Conservation (phyloP, 805 yeast genomes). For the Lachancea dasiensis region DNA sequence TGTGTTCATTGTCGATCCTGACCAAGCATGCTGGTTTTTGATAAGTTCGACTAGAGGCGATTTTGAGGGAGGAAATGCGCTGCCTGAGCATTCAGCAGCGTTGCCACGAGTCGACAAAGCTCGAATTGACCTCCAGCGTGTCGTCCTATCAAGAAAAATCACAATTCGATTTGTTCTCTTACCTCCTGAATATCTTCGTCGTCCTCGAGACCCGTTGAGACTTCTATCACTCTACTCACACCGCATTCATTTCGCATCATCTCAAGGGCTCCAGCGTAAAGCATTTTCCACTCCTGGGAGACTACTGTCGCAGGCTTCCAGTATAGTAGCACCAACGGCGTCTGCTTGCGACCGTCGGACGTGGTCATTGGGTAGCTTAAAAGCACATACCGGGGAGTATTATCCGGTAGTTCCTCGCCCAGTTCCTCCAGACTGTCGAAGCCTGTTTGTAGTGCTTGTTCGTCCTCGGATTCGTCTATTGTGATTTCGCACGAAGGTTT, state of each 20-base stretch:
- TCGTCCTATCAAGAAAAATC: no score
- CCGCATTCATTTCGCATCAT: constrained; percentile 72
- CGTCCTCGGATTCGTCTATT: constrained; percentile 45
- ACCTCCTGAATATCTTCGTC: constrained; percentile 30
- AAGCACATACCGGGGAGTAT: constrained; percentile 67
- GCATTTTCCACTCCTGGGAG: constrained; percentile 74
- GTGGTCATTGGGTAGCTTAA: constrained; percentile 68
- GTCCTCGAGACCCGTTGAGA: constrained; percentile 31
- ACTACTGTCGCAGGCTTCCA: constrained; percentile 82
- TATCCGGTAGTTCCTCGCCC: constrained; percentile 74
- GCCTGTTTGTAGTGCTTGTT: no score
- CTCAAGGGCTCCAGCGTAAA: constrained; percentile 88
- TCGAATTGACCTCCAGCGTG: no score
- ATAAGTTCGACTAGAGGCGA: no score
- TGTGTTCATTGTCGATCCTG: no score
- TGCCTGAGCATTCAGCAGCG: no score
- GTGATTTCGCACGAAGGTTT: constrained; percentile 30
- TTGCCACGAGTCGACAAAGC: no score
- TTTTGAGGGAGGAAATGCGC: no score
- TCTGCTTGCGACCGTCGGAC: constrained; percentile 64
- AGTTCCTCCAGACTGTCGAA: constrained; percentile 50
- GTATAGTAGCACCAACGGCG: constrained; percentile 75
- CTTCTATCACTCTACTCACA: constrained; percentile 42
- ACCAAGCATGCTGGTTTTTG: no score
- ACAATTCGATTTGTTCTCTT: constrained; percentile 35